Percentiles rank a stretch among this genome's conserved stretches.
These are phyloP conservation scores for Diplodia seriata DNA, from an alignment of 2,329 filamentous ascomycete species.

Conservation along the genomic window DNA sequence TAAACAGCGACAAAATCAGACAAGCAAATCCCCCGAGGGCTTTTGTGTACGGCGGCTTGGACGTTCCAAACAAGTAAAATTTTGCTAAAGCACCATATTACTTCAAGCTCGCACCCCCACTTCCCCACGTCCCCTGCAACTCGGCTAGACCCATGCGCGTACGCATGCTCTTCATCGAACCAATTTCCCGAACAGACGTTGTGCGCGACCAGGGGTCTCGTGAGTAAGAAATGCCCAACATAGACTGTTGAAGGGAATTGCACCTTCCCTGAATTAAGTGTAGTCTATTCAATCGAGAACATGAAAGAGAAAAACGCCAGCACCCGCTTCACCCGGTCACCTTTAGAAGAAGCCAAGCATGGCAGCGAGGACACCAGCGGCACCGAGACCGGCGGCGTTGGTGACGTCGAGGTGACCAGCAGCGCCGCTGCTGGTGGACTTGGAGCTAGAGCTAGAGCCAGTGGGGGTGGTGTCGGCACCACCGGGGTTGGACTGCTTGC, in stretches of 20 bases:
- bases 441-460: slow-evolving; percentile 34
- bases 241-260: slow-evolving; percentile 23
- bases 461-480: slow-evolving; percentile 46
- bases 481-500: slow-evolving; percentile 48
- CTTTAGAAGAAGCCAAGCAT: slow-evolving; percentile 56
- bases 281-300: slow-evolving; percentile 49
- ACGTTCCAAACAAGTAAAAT: slow-evolving; percentile 28
- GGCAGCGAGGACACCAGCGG: slow-evolving; percentile 57
- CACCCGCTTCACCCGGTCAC: slow-evolving; percentile 38
- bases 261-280: slow-evolving; percentile 34
- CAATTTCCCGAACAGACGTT: slow-evolving; percentile 21
- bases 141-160: slow-evolving; percentile 19
- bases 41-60: slow-evolving; percentile 27
- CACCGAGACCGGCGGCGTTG: slow-evolving; percentile 49
- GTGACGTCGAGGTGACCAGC: slow-evolving; percentile 52
- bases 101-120: slow-evolving; percentile 19
- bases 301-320: slow-evolving; percentile 44
- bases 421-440: slow-evolving; percentile 42
- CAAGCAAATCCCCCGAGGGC: slow-evolving; percentile 14
- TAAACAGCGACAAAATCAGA: slow-evolving; percentile 13
- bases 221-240: slow-evolving; percentile 23
- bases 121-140: slow-evolving; percentile 21
- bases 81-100: slow-evolving; percentile 31
- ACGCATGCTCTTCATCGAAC: slow-evolving; percentile 18
- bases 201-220: slow-evolving; percentile 19